Percentiles rank a stretch among this genome's conserved stretches.
These are phyloP conservation scores for Camillea tinctor DNA, from an alignment of 2,329 filamentous ascomycete species.

Conservation along the genomic window DNA sequence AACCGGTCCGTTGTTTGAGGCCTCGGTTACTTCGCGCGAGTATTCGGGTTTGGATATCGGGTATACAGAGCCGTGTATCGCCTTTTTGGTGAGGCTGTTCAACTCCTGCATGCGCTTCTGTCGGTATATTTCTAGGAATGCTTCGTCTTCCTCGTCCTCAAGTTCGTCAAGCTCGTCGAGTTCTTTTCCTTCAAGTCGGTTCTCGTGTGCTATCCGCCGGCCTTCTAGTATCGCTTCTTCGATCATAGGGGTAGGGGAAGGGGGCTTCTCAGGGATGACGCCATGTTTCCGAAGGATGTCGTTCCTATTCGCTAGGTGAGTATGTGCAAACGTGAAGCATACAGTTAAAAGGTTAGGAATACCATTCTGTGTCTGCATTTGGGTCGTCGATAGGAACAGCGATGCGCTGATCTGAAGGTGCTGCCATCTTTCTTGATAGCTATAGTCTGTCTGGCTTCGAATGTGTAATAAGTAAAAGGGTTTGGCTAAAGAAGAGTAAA, in stretches of 20 bases:
- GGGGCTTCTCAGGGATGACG: conserved; percentile 95
- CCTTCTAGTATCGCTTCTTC: conserved; percentile 90
- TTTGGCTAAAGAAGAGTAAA: neutral
- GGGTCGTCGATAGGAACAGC: conserved; percentile 89
- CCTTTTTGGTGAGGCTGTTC: conserved; percentile 69
- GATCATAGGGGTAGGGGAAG: conserved; percentile 92
- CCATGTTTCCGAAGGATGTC: conserved; percentile 97
- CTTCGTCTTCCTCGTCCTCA: conserved; percentile 94
- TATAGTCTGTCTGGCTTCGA: conserved; percentile 1
- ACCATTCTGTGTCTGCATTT: conserved; percentile 98
- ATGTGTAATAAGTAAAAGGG: neutral
- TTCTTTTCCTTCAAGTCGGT: conserved; percentile 89
- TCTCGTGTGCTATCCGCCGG: conserved; percentile 81
- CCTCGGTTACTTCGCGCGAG: conserved; percentile 84
- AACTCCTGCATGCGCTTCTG: conserved; percentile 86
- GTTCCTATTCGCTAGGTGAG: conserved; percentile 63
- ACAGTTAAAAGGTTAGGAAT: conserved; percentile 13
- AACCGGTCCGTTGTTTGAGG: conserved; percentile 66
- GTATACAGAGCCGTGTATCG: conserved; percentile 86
- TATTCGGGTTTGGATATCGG: conserved; percentile 95
- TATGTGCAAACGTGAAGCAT: neutral
- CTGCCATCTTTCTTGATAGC: conserved; percentile 48
- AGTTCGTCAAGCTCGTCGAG: conserved; percentile 90
- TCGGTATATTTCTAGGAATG: conserved; percentile 83
- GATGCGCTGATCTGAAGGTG: conserved; percentile 62